Evolutionary conservation across 129 eudicot genomes (phyloP), one percentile per base, ranked within the genome.

Genomic region (Deinandra increscens): DNA sequence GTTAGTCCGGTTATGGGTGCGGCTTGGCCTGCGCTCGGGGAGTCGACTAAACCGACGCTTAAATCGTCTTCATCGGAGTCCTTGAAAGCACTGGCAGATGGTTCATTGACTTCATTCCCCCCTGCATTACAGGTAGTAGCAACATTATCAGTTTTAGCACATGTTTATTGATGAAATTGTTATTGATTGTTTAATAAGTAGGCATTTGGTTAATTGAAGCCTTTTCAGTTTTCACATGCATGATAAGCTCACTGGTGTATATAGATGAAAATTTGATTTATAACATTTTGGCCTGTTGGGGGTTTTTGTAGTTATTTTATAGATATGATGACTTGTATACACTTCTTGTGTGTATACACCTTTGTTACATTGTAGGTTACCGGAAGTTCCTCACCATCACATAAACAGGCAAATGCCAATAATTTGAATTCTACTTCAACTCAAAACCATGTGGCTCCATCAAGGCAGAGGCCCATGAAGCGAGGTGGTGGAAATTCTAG

Each of bases 1-100:
- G 76, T 84, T 9, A 79, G 82, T 45, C 94, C 85, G 4, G 87
- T 91, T 78, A 91, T 84, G 45, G 90, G 86, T 7, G 80, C 75
- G 0, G 81, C 89, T 41, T 91, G 98, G 98, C 98, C 96, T 41
- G 89, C 98, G 39, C 86, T 88, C 8, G 85, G 94, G 1, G 95
- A 87, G 46, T 83, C 89, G 9, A 83, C 97, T 39, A 85, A 85
- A 68, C 82, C 84, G 44, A 72, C 91, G 18, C 78, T 83, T 11
- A 91, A 88, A 31, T 75, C 87, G 8, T 55, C 88, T 1, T 77
- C 96, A 4, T 53, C 90, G 14, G 91, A 91, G 59, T 82, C 85
- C 0, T 72, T 79, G 49, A 83, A 81, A 60, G 14, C 79, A 22
- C 81, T 80, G 15, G 72, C 92, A 0, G 88, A 83, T 34, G 87